Percentiles rank a stretch among this genome's conserved stretches.
These are phyloP conservation scores for Thelephora aurantiotincta DNA, from an alignment of 768 basidiomycete species.

Conservation along the genomic window DNA sequence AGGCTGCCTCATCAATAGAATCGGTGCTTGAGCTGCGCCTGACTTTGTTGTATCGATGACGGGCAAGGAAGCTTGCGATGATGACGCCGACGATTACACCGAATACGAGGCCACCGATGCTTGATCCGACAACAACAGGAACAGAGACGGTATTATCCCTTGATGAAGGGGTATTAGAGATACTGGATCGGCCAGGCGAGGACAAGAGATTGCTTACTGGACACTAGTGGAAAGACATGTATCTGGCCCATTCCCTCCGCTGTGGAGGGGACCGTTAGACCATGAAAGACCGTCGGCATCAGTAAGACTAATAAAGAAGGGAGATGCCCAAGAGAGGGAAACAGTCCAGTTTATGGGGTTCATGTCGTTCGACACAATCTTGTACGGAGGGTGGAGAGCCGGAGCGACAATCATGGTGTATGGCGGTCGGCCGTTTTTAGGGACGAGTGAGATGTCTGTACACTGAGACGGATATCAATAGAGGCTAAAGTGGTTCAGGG, in stretches of 20 bases:
- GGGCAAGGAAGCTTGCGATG: conserved; percentile 1
- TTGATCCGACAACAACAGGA: conserved; percentile 13
- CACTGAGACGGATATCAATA: conserved; percentile 23
- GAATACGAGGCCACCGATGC: conserved; percentile 11
- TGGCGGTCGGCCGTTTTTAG: conserved; percentile 45
- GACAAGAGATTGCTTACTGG: neutral
- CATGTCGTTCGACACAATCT: conserved; percentile 31
- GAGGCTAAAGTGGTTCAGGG: neutral
- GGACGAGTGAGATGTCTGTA: conserved; percentile 37
- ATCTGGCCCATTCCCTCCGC: conserved; percentile 27
- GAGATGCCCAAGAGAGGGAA: conserved; percentile 34
- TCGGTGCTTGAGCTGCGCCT: no score
- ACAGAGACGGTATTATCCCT: conserved; percentile 3
- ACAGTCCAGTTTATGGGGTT: conserved; percentile 46
- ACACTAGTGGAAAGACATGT: conserved; percentile 21
- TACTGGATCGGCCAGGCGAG: neutral
- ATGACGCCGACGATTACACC: conserved; percentile 11
- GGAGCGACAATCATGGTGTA: conserved; percentile 49
- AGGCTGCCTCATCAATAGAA: no score
- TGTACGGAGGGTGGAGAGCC: conserved; percentile 43
- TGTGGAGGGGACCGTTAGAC: conserved; percentile 45
- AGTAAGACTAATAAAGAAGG: conserved; percentile 41
- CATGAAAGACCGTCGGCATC: conserved; percentile 37
- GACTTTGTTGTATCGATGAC: neutral
- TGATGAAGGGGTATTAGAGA: neutral